Evolutionary conservation across 1,139 yeast species (phyloP).

Genomic region (Suhomyces taliae): DNA sequence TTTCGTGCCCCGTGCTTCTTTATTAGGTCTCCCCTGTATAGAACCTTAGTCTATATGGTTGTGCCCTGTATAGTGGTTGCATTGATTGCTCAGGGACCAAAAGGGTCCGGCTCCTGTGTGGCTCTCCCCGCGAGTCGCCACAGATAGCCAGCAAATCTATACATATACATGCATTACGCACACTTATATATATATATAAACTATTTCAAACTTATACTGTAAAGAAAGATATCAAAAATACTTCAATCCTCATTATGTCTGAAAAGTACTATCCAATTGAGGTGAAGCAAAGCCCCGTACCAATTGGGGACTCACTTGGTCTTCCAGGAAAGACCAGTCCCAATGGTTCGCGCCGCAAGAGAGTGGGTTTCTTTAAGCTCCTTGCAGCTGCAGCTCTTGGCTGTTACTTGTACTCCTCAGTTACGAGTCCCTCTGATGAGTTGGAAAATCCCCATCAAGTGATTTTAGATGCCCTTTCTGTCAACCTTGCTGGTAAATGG

Average conservation of each 20-base stretch:
- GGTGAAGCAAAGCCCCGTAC: background rate
- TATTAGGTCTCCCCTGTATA: too few species aligned
- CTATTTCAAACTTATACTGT: too few species aligned
- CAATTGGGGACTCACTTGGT: background rate
- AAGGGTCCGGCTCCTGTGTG: background rate
- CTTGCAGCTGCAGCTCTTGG: background rate
- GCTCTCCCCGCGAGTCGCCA: background rate
- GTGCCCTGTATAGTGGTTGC: too few species aligned
- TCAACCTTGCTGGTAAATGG: conserved; percentile 36
- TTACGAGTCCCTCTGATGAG: background rate
- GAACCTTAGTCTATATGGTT: too few species aligned
- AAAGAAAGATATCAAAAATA: too few species aligned
- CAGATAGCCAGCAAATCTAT: background rate
- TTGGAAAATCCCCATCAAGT: conserved; percentile 10
- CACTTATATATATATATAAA: too few species aligned
- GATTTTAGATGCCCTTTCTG: conserved; percentile 18
- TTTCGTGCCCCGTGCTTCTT: too few species aligned
- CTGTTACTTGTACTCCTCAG: background rate
- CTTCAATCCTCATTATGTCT: background rate
- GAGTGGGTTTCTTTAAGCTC: background rate
- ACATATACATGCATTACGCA: too few species aligned
- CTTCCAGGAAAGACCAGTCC: background rate
- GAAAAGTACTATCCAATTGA: conserved; percentile 3
- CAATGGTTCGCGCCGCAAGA: background rate
- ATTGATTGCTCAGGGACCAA: too few species aligned